Evolutionary conservation across 352 stramenopile genomes (phyloP), one percentile per base, ranked within the genome.

Genomic region (Phytopythium litorale): DNA sequence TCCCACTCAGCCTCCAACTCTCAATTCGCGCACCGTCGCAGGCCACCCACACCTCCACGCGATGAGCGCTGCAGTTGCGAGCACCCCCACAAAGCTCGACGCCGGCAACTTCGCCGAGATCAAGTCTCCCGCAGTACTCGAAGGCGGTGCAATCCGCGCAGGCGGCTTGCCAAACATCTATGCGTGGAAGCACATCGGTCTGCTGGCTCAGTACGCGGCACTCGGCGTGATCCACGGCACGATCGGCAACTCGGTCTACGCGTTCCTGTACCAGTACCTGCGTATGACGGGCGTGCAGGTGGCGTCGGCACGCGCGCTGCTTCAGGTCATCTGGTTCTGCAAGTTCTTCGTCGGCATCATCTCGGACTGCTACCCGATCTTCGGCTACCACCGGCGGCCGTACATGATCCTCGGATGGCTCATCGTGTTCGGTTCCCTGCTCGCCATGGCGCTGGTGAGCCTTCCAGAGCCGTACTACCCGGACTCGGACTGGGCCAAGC

Each of bases 321-420:
- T 77, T 16, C 69, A 65, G 23, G 63, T 85, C 32, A 71, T 71
- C 42, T 94, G 81, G 81, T 80, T 62, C 19, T 88, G 88, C 60
- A 88, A 89, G 46, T 76, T 92, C 33, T 78, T 81, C 60, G 75
- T 79, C 50, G 75, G 71, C 12, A 73, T 79, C 32, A 30, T 84
- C 18, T 75, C 70, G 16, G 75, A 84, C 48, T 72, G 62, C 32
- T 69, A 72, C 40, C 75, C 75, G 35, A 79, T 84, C 64, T 75
- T 73, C 30, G 75, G 75, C 35, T 76, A 69, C 25, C 67, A 71
- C 23, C 67, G 75, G 51, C 64, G 68, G 0, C 68, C 68, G 25
- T 75, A 71, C 61, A 75, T 69, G 57, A 51, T 75, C 21, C 64
- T 83, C 49, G 74, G 71, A 9, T 80, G 74, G 74, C 38, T 70